These are phyloP conservation scores for Piper betle DNA, from an alignment of 164 flowering plant genomes.

Conservation along the genomic window DNA sequence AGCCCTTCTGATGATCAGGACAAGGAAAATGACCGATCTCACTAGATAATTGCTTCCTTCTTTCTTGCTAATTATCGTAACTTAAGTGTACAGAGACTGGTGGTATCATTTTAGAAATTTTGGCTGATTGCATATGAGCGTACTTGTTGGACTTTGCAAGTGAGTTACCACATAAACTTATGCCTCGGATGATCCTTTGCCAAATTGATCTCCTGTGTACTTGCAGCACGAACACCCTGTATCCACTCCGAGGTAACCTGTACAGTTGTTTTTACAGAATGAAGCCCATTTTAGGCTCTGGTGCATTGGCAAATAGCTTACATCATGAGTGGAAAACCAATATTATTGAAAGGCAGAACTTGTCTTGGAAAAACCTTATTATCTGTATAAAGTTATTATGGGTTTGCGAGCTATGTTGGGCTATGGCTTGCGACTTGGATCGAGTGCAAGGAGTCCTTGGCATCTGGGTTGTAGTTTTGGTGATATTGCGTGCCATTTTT, in stretches of 20 bases:
- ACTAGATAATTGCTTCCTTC: slow-evolving; percentile 1
- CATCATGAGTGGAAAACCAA: not conserved
- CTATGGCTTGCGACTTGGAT: not conserved
- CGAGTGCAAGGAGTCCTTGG: not conserved
- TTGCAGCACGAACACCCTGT: not conserved
- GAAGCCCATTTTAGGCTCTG: not conserved
- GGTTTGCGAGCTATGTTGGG: not conserved
- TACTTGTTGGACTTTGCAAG: not conserved
- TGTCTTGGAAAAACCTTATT: not conserved
- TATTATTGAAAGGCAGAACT: not conserved
- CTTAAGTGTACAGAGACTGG: not conserved
- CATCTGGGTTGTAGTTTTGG: not conserved
- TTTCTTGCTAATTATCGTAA: not conserved
- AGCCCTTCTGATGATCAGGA: slow-evolving; percentile 51
- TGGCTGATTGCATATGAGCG: not conserved
- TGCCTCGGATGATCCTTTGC: not conserved
- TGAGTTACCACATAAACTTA: not conserved
- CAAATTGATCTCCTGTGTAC: not conserved
- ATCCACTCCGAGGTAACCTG: not conserved
- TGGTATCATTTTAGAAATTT: not conserved
- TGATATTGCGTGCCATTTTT: not conserved
- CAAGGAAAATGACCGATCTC: slow-evolving; percentile 24
- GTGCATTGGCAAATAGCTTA: not conserved
- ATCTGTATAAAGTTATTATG: too few relatives aligned
- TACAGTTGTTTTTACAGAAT: not conserved